Percentiles rank a stretch among this genome's conserved stretches.
phyloP scores from a whole-genome alignment of 228 moss, liverwort and hornwort genomes.

The Sphagnum magellanicum region DNA sequence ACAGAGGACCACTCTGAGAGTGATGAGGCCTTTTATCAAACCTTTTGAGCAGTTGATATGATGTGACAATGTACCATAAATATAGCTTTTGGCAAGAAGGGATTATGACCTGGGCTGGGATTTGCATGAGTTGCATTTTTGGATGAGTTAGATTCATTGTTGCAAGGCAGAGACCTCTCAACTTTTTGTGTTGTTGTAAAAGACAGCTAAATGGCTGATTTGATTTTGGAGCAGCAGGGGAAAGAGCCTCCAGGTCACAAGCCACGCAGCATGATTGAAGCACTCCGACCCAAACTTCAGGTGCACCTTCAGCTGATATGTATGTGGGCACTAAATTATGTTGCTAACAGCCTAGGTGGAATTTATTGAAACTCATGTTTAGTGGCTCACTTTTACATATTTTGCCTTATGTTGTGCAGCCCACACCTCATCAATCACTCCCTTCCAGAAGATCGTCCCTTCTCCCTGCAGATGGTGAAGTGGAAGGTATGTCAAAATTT shows the following conservation, averaged over 20 bases:
- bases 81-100: neutral
- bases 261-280: conserved; percentile 77
- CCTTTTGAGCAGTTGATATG: no score
- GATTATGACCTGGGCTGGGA: neutral
- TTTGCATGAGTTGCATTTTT: no score
- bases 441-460: conserved; percentile 54
- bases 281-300: conserved; percentile 94
- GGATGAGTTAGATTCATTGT: no score
- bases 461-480: conserved; percentile 54
- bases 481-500: conserved; percentile 26
- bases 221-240: conserved; percentile 52
- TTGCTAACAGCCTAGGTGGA: no score
- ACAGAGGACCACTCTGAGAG: no score
- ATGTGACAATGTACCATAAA: neutral
- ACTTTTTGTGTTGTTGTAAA: neutral
- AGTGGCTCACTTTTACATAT: neutral
- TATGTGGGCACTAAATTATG: no score
- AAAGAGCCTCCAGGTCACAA: conserved; percentile 83
- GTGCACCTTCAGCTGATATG: conserved; percentile 5
- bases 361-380: no score
- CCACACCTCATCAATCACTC: conserved; percentile 47
- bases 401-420: conserved; percentile 24
- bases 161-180: no score
- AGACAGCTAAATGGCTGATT: conserved; percentile 13
- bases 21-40: no score